Percentiles rank a stretch among this genome's conserved stretches.
These are phyloP conservation scores for Volvox africanus DNA, from an alignment of 139 green algal species.

Conservation along the genomic window DNA sequence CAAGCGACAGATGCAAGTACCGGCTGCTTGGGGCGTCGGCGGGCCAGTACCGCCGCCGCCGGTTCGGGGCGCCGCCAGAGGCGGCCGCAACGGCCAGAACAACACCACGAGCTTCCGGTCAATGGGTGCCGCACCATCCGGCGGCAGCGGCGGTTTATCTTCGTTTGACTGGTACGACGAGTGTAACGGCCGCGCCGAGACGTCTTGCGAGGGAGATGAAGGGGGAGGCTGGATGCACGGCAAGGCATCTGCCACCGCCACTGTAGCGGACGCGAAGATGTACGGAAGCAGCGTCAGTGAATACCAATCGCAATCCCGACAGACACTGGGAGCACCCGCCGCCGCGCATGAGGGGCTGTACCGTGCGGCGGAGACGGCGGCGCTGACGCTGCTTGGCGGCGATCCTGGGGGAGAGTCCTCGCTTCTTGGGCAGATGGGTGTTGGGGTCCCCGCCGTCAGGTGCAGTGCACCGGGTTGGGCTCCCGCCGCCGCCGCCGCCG, in stretches of 20 bases:
- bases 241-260: neutral
- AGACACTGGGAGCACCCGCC: neutral
- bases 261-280: neutral
- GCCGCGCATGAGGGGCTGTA: neutral
- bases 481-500: neutral
- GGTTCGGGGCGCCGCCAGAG: neutral
- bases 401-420: neutral
- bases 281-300: neutral
- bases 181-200: neutral
- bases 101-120: neutral
- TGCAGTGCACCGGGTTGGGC: neutral
- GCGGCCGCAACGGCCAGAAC: neutral
- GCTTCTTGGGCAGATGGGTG: neutral
- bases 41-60: neutral
- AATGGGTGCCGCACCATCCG: neutral
- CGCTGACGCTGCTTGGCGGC: neutral
- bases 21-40: neutral
- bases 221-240: neutral
- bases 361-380: neutral
- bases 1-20: neutral
- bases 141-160: neutral
- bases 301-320: neutral
- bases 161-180: constrained; percentile 39
- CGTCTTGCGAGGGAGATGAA: neutral
- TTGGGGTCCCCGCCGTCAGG: neutral